These are phyloP conservation scores for Bryopsis sp. DNA, from an alignment of 139 green algal species.

Conservation along the genomic window DNA sequence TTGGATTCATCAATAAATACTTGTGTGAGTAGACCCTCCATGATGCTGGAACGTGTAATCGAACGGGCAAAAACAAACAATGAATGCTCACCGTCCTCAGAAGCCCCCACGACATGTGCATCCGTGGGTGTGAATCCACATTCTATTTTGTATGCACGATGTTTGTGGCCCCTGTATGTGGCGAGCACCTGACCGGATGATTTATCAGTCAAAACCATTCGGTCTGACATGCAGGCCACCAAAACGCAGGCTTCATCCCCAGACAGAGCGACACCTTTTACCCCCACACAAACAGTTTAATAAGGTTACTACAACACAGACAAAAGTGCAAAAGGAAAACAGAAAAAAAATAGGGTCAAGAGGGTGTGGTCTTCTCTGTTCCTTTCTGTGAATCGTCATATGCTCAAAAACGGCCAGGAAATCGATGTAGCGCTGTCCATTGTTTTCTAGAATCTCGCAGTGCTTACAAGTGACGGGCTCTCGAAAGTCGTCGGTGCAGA, in stretches of 20 bases:
- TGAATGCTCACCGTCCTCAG: slow-evolving; percentile 69
- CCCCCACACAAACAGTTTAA: background rate
- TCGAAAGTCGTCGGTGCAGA: slow-evolving; percentile 62
- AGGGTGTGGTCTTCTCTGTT: no score
- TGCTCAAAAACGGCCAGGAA: no score
- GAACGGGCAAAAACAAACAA: background rate
- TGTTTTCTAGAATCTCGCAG: no score
- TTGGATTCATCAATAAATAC: background rate
- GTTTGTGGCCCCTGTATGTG: slow-evolving; percentile 65
- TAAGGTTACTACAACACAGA: background rate
- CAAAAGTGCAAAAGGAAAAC: no score
- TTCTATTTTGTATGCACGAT: slow-evolving; percentile 61
- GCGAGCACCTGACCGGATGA: slow-evolving; percentile 63
- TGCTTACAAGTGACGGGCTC: slow-evolving; percentile 54
- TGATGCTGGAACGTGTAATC: background rate
- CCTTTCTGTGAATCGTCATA: no score
- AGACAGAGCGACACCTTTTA: slow-evolving; percentile 25
- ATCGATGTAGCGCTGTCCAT: no score
- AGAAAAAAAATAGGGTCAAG: no score
- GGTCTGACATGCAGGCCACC: slow-evolving; percentile 54
- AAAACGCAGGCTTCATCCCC: slow-evolving; percentile 49
- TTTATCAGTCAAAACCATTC: slow-evolving; percentile 52
- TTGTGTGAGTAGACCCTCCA: background rate
- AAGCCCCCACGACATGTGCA: slow-evolving; percentile 58
- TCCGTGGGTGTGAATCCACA: slow-evolving; percentile 64